Evolutionary conservation across 1,139 yeast species (phyloP).

Genomic region (Pichia sp.): DNA sequence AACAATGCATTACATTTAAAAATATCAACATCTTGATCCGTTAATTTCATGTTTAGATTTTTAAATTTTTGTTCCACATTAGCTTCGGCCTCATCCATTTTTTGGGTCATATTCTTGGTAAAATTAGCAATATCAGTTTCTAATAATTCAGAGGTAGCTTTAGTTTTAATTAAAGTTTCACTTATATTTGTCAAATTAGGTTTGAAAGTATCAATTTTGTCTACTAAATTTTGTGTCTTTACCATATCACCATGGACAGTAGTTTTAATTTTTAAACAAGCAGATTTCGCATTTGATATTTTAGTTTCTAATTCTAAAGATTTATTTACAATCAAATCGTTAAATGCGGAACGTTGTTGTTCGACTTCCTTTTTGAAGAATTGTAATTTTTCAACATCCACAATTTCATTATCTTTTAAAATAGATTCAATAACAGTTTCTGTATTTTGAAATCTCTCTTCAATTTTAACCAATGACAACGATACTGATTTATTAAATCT

Average conservation of each 20-base stretch:
- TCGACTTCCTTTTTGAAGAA: constrained; percentile 9
- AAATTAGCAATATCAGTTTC: constrained; percentile 1
- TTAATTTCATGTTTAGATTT: constrained; percentile 13
- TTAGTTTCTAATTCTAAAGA: constrained; percentile 10
- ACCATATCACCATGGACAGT: constrained; percentile 10
- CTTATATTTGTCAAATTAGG: neutral
- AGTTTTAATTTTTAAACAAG: constrained; percentile 5
- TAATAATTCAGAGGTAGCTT: neutral
- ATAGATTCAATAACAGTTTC: constrained; percentile 13
- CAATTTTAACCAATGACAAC: neutral
- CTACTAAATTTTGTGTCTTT: constrained; percentile 3
- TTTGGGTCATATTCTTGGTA: constrained; percentile 3
- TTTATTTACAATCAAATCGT: constrained; percentile 8
- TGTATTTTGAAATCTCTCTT: neutral
- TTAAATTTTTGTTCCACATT: constrained; percentile 16
- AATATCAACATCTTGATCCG: constrained; percentile 19
- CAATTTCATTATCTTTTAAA: constrained; percentile 7
- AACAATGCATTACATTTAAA: constrained; percentile 24
- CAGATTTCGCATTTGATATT: constrained; percentile 2
- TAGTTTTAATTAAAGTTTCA: neutral
- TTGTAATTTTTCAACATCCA: constrained; percentile 7
- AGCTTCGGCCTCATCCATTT: constrained; percentile 16
- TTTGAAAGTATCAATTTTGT: constrained; percentile 1
- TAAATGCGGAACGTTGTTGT: constrained; percentile 7
- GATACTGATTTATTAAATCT: neutral